Evolutionary conservation across 495 filamentous ascomycete species (phyloP).

Genomic region (Neurospora cerealis): DNA sequence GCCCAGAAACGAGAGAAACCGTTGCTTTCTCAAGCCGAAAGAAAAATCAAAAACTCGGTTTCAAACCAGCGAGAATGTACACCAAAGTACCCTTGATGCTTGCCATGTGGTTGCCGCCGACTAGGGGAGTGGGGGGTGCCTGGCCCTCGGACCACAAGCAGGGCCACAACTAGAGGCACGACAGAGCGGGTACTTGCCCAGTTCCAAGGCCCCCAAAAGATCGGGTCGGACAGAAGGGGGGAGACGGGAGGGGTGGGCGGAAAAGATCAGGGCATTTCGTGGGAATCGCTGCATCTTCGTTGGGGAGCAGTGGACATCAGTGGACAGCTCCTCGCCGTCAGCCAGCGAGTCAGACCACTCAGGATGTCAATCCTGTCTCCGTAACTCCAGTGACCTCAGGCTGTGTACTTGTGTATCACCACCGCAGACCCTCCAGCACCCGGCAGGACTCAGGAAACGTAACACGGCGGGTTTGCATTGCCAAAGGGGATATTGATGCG

Average conservation of each 20-base stretch:
- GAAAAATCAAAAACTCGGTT: constrained; percentile 13
- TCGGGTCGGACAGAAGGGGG: constrained; percentile 11
- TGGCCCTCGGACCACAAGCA: constrained; percentile 7
- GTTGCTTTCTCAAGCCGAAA: constrained; percentile 7
- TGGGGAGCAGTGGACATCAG: not conserved
- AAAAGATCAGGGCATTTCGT: constrained; percentile 3
- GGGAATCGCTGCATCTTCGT: not conserved
- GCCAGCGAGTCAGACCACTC: constrained; percentile 25
- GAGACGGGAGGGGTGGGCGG: constrained; percentile 12
- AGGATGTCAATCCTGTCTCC: constrained; percentile 18
- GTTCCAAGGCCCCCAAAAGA: constrained; percentile 12
- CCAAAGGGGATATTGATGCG: constrained; percentile 20
- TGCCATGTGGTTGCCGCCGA: constrained; percentile 38
- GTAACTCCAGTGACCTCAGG: constrained; percentile 6
- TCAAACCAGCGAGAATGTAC: not conserved
- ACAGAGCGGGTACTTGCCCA: constrained; percentile 10
- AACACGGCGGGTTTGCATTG: constrained; percentile 18
- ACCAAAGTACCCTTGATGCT: constrained; percentile 28
- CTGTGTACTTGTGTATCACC: constrained; percentile 3
- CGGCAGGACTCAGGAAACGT: constrained; percentile 10
- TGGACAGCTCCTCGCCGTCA: constrained; percentile 15
- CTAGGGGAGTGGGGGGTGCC: constrained; percentile 15
- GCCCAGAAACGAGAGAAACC: constrained; percentile 3
- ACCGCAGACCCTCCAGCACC: constrained; percentile 5
- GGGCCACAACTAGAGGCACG: not conserved